These are phyloP conservation scores for Microsporum ferrugineum DNA, from an alignment of 2,329 filamentous ascomycete species.

Conservation along the genomic window DNA sequence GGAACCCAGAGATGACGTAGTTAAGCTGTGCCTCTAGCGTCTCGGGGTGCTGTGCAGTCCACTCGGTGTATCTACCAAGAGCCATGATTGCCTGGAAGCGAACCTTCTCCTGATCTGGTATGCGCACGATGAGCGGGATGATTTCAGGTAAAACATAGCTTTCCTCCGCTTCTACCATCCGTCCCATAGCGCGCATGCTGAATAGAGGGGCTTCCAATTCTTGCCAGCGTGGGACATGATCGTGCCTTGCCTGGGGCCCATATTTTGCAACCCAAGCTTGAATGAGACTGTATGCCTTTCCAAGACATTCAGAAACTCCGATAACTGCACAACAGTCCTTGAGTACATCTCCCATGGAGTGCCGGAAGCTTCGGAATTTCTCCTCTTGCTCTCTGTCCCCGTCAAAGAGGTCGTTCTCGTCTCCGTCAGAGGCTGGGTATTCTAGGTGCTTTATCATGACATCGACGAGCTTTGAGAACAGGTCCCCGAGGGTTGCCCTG, in stretches of 20 bases:
- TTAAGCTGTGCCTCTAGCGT: constrained; percentile 86
- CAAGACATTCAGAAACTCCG: constrained; percentile 79
- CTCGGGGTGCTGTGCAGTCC: constrained; percentile 88
- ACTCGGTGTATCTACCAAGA: constrained; percentile 90
- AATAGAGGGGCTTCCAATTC: constrained; percentile 91
- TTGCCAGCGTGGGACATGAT: constrained; percentile 86
- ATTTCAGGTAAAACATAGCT: constrained; percentile 77
- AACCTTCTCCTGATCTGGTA: constrained; percentile 93
- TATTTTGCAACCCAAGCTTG: constrained; percentile 80
- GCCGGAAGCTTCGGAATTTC: constrained; percentile 90
- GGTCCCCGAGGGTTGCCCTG: constrained; percentile 61
- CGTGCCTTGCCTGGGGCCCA: constrained; percentile 59
- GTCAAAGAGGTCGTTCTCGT: constrained; percentile 78
- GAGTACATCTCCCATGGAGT: constrained; percentile 93
- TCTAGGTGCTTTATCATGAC: constrained; percentile 84
- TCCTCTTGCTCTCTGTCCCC: constrained; percentile 93
- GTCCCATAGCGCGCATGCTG: constrained; percentile 87
- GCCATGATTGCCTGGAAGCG: constrained; percentile 98
- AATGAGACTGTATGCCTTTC: constrained; percentile 77
- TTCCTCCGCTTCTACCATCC: constrained; percentile 88
- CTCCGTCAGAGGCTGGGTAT: constrained; percentile 67
- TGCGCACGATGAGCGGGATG: constrained; percentile 85
- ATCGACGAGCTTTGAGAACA: constrained; percentile 84
- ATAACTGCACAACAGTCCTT: constrained; percentile 97
- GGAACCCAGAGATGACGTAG: constrained; percentile 89